A percentile compares a stretch with the other conserved stretches of the same genome.
phyloP scores from a whole-genome alignment of 768 basidiomycete species.

The Amanita jacksonii region DNA sequence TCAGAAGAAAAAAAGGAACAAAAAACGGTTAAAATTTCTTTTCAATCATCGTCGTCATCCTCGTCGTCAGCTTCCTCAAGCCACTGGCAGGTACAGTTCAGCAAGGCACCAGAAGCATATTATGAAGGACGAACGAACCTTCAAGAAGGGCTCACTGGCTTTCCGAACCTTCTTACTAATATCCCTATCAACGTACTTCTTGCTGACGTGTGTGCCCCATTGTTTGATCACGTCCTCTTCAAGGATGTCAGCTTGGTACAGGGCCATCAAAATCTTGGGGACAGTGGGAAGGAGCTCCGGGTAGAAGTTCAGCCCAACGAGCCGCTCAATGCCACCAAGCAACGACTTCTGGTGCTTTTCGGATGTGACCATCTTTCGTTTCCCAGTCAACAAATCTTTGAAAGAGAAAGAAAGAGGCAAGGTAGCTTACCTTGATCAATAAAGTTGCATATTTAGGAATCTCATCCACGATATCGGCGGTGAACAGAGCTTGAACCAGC shows the following conservation, averaged over 20 bases:
- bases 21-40: neutral
- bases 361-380: conserved; percentile 65
- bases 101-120: neutral
- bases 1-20: neutral
- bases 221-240: conserved; percentile 86
- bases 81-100: conserved; percentile 44
- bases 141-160: conserved; percentile 91
- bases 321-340: conserved; percentile 86
- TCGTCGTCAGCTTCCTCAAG: conserved; percentile 81
- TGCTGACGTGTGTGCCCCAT: conserved; percentile 95
- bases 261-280: conserved; percentile 88
- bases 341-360: conserved; percentile 96
- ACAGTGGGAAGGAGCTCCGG: conserved; percentile 63
- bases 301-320: conserved; percentile 63
- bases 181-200: conserved; percentile 94
- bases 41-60: conserved; percentile 28
- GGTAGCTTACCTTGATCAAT: conserved; percentile 63
- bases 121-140: conserved; percentile 38
- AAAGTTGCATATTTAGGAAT: conserved; percentile 57
- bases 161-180: conserved; percentile 93
- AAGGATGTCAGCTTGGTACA: conserved; percentile 88
- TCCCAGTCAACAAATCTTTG: conserved; percentile 9
- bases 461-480: conserved; percentile 56
- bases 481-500: conserved; percentile 79
- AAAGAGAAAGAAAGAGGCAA: neutral